phyloP scores from a whole-genome alignment of 2,329 filamentous ascomycete species.

The Paracamarosporium sp. region DNA sequence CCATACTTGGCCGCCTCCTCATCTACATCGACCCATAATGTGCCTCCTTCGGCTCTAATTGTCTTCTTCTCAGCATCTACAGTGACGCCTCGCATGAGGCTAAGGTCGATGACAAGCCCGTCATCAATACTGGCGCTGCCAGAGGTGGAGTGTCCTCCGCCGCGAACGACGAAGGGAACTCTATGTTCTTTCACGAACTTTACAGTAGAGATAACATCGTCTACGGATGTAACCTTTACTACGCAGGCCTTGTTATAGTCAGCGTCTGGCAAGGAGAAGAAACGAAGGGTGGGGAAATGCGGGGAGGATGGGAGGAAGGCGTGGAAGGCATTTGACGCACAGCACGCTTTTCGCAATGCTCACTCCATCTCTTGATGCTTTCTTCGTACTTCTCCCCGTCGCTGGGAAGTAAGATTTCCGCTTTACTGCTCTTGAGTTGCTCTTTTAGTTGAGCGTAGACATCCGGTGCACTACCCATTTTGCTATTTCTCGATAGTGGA shows the following conservation, averaged over 20 bases:
- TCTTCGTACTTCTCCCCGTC: slow-evolving; percentile 31
- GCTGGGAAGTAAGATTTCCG: slow-evolving; percentile 27
- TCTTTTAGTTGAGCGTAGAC: slow-evolving; percentile 14
- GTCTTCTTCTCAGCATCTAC: slow-evolving; percentile 56
- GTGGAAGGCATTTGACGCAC: slow-evolving; percentile 17
- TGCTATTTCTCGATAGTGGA: too few relatives aligned
- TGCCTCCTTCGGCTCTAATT: slow-evolving; percentile 60
- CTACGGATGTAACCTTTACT: slow-evolving; percentile 23
- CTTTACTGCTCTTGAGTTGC: slow-evolving; percentile 21
- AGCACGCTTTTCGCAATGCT: slow-evolving; percentile 36
- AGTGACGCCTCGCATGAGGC: slow-evolving; percentile 56
- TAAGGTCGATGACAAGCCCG: slow-evolving; percentile 64
- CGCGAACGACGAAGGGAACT: slow-evolving; percentile 61
- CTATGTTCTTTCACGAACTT: slow-evolving; percentile 28
- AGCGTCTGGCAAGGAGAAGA: too few relatives aligned
- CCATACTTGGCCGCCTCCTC: slow-evolving; percentile 56
- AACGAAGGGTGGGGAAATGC: neutral
- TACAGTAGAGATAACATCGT: slow-evolving; percentile 31
- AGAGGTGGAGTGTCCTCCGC: slow-evolving; percentile 64
- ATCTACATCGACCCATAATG: slow-evolving; percentile 63
- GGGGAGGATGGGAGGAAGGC: neutral
- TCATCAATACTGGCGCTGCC: slow-evolving; percentile 58
- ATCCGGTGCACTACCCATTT: slow-evolving; percentile 7
- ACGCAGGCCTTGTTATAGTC: slow-evolving; percentile 23
- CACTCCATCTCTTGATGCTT: slow-evolving; percentile 36